These are phyloP conservation scores for Neurospora sp. DNA, from an alignment of 2,329 filamentous ascomycete species.

Conservation along the genomic window DNA sequence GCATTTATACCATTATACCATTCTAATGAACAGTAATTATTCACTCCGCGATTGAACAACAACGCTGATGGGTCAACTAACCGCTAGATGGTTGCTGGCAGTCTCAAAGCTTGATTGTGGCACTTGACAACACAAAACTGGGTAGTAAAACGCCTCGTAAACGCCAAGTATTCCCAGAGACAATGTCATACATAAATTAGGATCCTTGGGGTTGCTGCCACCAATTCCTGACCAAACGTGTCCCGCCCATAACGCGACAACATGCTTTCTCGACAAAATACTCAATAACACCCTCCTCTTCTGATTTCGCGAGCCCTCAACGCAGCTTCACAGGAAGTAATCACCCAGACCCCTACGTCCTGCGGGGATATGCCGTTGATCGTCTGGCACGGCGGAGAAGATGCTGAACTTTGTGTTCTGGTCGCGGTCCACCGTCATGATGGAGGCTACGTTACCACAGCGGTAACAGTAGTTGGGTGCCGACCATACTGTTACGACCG, in stretches of 20 bases:
- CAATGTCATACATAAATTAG: background rate
- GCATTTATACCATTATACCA: no score
- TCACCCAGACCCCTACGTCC: constrained; percentile 57
- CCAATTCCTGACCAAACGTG: background rate
- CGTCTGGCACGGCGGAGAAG: constrained; percentile 80
- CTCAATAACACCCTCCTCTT: background rate
- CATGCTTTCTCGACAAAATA: background rate
- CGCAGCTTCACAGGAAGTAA: constrained; percentile 50
- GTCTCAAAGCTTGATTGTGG: background rate
- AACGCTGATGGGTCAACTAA: background rate
- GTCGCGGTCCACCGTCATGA: constrained; percentile 82
- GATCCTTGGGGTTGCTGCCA: background rate
- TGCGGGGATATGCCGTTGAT: constrained; percentile 69
- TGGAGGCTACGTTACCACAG: constrained; percentile 93
- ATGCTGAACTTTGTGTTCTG: constrained; percentile 87
- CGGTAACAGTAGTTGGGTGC: constrained; percentile 93
- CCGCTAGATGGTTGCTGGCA: background rate
- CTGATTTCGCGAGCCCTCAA: background rate
- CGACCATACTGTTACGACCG: constrained; percentile 96
- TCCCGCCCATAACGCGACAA: background rate
- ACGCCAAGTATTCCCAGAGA: background rate
- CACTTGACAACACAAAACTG: background rate
- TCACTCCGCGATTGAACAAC: background rate
- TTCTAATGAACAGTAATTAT: no score
- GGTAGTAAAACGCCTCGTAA: background rate